Evolutionary conservation across 2,329 filamentous ascomycete genomes (phyloP), one percentile per base, ranked within the genome.

Genomic region (Orbilia oligospora): DNA sequence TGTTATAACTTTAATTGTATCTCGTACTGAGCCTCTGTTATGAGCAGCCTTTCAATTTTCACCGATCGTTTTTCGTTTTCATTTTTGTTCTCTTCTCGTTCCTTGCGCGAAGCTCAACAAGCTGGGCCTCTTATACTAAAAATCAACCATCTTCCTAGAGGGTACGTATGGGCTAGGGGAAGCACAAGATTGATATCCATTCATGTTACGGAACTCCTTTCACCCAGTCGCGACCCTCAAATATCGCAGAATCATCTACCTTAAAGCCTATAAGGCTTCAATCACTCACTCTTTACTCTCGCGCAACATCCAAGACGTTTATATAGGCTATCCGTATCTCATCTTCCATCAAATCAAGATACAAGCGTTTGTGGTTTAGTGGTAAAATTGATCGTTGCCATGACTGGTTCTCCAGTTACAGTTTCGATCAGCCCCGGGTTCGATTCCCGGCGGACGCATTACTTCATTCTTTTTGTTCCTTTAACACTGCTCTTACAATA

Each of bases 301-400:
- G 53, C 2, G 14, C 10, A 58, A 12, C 12, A n/a, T n/a, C 12
- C 27, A n/a, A 61, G 44, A 12, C 41, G 0, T 65, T 65, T 65
- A 65, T 65, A 65, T 65, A 49, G n/a, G 10, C 20, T 18, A 10
- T 55, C 48, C 20, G 9, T 0, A 12, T 12, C 0, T 36, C 24
- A 12, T 51, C 48, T 16, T 61, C 16, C 55, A 64, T 64, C 65
- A 33, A 41, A 70, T 33, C 56, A 64, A 27, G 48, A 61, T 58
- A 71, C 48, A 51, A 66, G 73, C 73, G 67, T 77, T 77, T 77
- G 73, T 77, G 73, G 73, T 77, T 77, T 53, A 77, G 73, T 77
- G 73, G 73, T 77, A 77, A 53, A 77, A 77, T 77, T 77, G 49
- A 65, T 71, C 73, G 73, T 77, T 77, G 73, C 73, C 73, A 77